Evolutionary conservation across 2,329 filamentous ascomycete genomes (phyloP).

Genomic region (Chrysosporium queenslandicum): DNA sequence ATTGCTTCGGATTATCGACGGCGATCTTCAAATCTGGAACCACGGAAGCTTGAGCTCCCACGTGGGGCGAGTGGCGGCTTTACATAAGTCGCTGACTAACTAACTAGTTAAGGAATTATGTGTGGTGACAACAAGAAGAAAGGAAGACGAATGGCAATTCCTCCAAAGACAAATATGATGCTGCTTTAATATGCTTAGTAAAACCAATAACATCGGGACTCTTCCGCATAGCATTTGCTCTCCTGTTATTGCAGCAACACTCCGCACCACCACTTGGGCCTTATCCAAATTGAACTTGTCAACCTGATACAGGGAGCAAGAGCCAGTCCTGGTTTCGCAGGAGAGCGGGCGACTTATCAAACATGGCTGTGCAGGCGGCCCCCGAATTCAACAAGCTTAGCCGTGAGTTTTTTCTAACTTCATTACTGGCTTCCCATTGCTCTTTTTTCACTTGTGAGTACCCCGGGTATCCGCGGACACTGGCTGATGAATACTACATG

Average conservation of each 20-base stretch:
- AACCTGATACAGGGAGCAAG: background rate
- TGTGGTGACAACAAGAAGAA: too few relatives aligned
- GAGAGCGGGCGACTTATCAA: slow-evolving; percentile 16
- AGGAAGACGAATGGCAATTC: too few relatives aligned
- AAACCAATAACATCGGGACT: too few relatives aligned
- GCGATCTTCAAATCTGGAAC: background rate
- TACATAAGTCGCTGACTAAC: slow-evolving; percentile 1
- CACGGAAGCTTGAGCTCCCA: slow-evolving; percentile 10
- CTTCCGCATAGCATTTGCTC: too few relatives aligned
- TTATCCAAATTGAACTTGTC: background rate
- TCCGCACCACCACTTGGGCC: background rate
- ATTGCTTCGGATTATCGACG: background rate
- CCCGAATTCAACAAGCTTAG: slow-evolving; percentile 35
- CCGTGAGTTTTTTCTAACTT: slow-evolving; percentile 23
- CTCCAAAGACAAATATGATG: too few relatives aligned
- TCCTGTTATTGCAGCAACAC: background rate
- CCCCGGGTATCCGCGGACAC: background rate
- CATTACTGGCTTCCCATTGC: background rate
- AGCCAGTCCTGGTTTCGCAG: background rate
- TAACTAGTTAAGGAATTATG: background rate
- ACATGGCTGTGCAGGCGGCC: slow-evolving; percentile 36
- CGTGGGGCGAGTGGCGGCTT: slow-evolving; percentile 13
- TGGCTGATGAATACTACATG: background rate
- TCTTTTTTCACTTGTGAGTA: background rate
- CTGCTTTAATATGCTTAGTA: too few relatives aligned